phyloP scores from a whole-genome alignment of 257 asterid species.

The Solanum arcanum region DNA sequence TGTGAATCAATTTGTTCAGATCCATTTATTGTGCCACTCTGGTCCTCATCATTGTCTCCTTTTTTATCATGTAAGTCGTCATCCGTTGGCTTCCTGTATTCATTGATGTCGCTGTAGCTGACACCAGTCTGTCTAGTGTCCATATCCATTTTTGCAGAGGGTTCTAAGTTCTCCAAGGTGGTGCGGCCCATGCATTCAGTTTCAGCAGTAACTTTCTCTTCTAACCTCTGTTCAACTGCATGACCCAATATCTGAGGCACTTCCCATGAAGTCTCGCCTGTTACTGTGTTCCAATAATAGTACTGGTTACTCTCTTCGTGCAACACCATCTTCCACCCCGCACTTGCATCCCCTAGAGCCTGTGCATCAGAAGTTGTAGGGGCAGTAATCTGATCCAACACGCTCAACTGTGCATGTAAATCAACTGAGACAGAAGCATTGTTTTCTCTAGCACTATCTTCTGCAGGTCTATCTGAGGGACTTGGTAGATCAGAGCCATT shows the following conservation, averaged over 20 bases:
- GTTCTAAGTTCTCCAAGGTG: neutral
- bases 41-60: conserved; percentile 16
- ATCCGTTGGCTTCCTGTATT: conserved; percentile 7
- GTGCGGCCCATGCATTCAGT: conserved; percentile 13
- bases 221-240: conserved; percentile 15
- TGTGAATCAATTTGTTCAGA: neutral
- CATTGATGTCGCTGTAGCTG: conserved; percentile 12
- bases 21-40: neutral
- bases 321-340: conserved; percentile 80
- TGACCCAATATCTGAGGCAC: conserved; percentile 49
- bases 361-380: conserved; percentile 28
- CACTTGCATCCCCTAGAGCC: conserved; percentile 29
- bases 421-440: conserved; percentile 14
- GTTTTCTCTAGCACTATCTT: conserved; percentile 9
- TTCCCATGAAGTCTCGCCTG: conserved; percentile 99
- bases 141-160: conserved; percentile 4
- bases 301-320: conserved; percentile 89
- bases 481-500: conserved; percentile 17
- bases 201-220: conserved; percentile 20
- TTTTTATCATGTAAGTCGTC: conserved; percentile 21
- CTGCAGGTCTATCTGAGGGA: conserved; percentile 22
- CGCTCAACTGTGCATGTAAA: conserved; percentile 18
- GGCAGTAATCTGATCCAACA: conserved; percentile 14
- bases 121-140: conserved; percentile 1
- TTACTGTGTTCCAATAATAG: conserved; percentile 78